Conservation (phyloP, 2,329 filamentous ascomycete genomes). For the Diaporthe batatas region DNA sequence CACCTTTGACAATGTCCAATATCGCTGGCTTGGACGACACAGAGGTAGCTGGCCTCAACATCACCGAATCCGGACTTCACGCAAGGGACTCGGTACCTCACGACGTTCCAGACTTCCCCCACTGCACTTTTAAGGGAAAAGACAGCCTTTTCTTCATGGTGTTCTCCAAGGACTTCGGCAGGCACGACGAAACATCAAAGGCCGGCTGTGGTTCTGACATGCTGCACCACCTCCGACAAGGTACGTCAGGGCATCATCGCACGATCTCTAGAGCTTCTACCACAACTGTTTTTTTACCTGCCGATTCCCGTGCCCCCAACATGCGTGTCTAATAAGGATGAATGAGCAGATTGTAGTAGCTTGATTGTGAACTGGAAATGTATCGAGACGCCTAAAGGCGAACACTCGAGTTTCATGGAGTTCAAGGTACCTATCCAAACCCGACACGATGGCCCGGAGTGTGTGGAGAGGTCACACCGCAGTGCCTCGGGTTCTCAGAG, state of each 20-base stretch:
- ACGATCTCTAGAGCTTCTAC: background rate
- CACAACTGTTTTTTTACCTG: background rate
- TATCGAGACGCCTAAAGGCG: background rate
- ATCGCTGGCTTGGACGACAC: background rate
- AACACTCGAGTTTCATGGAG: constrained; percentile 13
- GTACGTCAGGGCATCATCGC: background rate
- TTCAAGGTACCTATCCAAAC: background rate
- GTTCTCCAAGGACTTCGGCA: constrained; percentile 7
- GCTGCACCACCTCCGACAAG: background rate
- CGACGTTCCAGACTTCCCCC: background rate
- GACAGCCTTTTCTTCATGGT: background rate
- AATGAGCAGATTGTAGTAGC: background rate
- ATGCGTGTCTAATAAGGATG: background rate
- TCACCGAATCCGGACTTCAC: background rate
- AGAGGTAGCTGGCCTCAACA: too few species aligned
- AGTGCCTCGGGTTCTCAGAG: background rate
- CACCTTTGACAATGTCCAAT: background rate
- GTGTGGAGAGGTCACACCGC: background rate
- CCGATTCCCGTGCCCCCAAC: too few species aligned
- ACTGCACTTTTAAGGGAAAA: background rate
- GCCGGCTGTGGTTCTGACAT: background rate
- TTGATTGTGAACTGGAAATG: constrained; percentile 13
- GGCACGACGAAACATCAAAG: background rate
- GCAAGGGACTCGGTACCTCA: background rate
- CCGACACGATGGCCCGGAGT: background rate